Conservation (phyloP, 805 yeast genomes). For the Saturnispora dispora region DNA sequence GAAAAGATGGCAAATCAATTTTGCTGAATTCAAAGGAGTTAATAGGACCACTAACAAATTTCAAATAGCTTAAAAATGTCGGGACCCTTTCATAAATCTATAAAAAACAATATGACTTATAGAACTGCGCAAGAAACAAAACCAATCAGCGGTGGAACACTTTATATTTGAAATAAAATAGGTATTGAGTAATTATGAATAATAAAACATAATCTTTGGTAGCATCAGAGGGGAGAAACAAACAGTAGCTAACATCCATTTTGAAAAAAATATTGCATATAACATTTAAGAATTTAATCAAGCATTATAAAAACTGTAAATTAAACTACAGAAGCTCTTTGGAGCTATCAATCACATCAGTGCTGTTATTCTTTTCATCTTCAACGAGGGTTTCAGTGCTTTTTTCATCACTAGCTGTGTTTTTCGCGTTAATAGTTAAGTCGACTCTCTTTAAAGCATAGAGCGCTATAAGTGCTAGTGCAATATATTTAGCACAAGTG, state of each 20-base stretch:
- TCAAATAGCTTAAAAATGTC: no score
- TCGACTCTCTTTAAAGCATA: conserved; percentile 42
- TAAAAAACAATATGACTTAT: no score
- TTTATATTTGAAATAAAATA: no score
- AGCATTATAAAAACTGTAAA: neutral
- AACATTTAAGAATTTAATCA: neutral
- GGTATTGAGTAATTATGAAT: no score
- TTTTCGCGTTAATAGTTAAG: conserved; percentile 22
- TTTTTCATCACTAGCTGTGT: neutral
- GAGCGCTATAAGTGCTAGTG: conserved; percentile 49
- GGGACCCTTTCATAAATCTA: no score
- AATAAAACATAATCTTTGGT: no score
- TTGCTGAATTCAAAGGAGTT: no score
- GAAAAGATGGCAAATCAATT: no score
- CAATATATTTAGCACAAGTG: conserved; percentile 51
- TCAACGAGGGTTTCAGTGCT: neutral
- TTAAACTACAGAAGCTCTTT: neutral
- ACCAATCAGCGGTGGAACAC: no score
- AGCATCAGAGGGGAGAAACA: neutral
- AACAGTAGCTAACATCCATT: neutral
- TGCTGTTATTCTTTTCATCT: neutral
- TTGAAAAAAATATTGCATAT: neutral
- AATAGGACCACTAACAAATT: no score
- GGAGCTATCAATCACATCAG: neutral
- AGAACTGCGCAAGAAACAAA: no score